These are phyloP conservation scores for Lipomyces chichibuensis DNA, from an alignment of 805 yeast species.

Conservation along the genomic window DNA sequence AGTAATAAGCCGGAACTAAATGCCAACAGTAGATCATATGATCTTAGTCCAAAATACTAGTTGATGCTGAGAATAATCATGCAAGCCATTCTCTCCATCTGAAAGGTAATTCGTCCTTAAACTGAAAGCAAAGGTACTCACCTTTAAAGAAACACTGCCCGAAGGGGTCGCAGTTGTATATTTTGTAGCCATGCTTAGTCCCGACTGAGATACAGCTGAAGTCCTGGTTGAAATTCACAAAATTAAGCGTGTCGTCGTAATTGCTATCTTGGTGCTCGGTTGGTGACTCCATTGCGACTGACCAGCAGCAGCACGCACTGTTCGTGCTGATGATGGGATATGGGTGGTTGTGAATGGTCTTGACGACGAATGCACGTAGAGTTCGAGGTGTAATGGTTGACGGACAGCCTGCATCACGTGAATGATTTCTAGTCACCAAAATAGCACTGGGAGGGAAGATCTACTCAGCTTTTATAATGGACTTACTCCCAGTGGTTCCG, in stretches of 20 bases:
- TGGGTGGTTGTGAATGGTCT: not conserved
- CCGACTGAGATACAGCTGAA: conserved; percentile 77
- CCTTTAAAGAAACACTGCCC: conserved; percentile 63
- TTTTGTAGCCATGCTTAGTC: conserved; percentile 62
- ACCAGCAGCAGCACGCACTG: not conserved
- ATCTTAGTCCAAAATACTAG: not conserved
- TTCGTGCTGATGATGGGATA: not conserved
- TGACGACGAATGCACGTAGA: not conserved
- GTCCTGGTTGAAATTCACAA: conserved; percentile 86
- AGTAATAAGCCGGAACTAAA: conserved; percentile 4
- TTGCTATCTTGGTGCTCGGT: conserved; percentile 11
- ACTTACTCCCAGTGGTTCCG: not conserved
- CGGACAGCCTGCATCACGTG: not conserved
- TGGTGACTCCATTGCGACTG: conserved; percentile 24
- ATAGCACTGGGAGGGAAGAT: not conserved
- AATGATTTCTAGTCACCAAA: not conserved
- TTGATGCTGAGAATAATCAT: not conserved
- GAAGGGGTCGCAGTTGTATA: conserved; percentile 87
- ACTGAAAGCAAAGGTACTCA: conserved; percentile 30
- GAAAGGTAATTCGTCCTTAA: not conserved
- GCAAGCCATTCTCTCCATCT: not conserved
- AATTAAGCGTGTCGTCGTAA: conserved; percentile 45
- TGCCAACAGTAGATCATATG: not conserved
- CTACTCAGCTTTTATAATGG: too few relatives aligned
- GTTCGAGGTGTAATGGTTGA: too few relatives aligned